Evolutionary conservation across 1,284 basidiomycete species (phyloP).

Genomic region (Sporisorium reilianum): DNA sequence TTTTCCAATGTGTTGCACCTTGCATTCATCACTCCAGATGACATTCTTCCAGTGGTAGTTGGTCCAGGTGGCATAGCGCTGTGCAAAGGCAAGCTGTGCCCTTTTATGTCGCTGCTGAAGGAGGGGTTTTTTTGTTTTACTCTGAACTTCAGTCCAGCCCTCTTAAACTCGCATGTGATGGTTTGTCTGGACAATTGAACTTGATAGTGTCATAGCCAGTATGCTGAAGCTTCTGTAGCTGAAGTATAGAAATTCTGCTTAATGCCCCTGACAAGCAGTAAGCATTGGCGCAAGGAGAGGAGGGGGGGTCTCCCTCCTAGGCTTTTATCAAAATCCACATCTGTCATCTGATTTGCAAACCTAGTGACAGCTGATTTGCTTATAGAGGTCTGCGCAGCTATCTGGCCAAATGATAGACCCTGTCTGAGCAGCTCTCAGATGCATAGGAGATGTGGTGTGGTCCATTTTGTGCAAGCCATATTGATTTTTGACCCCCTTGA

Average conservation of each 20-base stretch:
- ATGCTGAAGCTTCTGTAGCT: constrained; percentile 1
- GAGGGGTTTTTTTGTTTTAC: neutral
- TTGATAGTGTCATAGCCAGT: neutral
- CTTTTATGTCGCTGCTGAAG: neutral
- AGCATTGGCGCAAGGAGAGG: neutral
- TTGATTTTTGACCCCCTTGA: too few species aligned
- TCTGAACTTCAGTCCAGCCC: neutral
- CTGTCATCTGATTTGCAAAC: neutral
- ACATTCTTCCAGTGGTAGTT: constrained; percentile 10
- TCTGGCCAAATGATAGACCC: neutral
- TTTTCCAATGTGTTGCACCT: constrained; percentile 8
- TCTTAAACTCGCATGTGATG: neutral
- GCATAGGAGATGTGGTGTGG: too few species aligned
- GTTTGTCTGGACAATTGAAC: constrained; percentile 4
- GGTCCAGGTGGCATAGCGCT: constrained; percentile 10
- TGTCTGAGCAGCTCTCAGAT: too few species aligned
- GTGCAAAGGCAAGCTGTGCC: neutral
- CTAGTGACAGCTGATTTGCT: neutral
- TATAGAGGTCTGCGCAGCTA: neutral
- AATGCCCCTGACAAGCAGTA: neutral
- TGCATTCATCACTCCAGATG: constrained; percentile 21
- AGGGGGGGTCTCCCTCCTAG: neutral
- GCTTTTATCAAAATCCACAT: neutral
- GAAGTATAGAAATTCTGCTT: neutral
- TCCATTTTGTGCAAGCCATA: too few species aligned